These are phyloP conservation scores for Jasminum sambac DNA, from an alignment of 257 asterid species.

Conservation along the genomic window DNA sequence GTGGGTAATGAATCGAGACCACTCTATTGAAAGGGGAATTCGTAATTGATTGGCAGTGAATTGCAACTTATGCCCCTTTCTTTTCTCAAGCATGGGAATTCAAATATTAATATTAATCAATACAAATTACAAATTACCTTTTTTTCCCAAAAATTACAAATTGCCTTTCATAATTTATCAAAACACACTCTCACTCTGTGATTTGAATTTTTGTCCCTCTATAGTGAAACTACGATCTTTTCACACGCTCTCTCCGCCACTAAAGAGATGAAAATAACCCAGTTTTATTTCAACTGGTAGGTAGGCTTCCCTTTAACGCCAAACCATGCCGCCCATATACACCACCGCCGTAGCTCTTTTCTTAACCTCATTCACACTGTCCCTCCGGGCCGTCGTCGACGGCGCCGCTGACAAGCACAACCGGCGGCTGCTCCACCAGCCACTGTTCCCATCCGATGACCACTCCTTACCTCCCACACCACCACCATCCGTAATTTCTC, in stretches of 20 bases:
- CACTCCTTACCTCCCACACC: slow-evolving; percentile 37
- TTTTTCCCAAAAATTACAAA: too few species aligned
- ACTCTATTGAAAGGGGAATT: too few species aligned
- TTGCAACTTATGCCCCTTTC: too few species aligned
- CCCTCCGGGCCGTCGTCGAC: slow-evolving; percentile 27
- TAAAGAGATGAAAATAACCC: slow-evolving; percentile 6
- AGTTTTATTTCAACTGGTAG: neutral
- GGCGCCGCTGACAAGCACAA: slow-evolving; percentile 27
- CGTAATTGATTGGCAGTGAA: too few species aligned
- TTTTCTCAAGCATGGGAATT: too few species aligned
- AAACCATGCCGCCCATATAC: slow-evolving; percentile 22
- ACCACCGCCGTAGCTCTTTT: neutral
- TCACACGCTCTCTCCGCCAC: neutral
- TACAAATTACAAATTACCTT: too few species aligned
- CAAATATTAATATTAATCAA: too few species aligned
- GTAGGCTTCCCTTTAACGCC: neutral
- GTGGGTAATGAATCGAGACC: too few species aligned
- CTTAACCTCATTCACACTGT: slow-evolving; percentile 10
- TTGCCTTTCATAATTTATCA: too few species aligned
- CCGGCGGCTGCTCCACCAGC: slow-evolving; percentile 78
- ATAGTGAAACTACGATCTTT: too few species aligned
- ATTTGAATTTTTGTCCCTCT: too few species aligned
- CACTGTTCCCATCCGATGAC: slow-evolving; percentile 45
- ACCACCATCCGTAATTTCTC: slow-evolving; percentile 34
- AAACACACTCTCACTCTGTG: too few species aligned